phyloP scores from a whole-genome alignment of 2,329 filamentous ascomycete genomes.

The Dothideomycetes sp. region DNA sequence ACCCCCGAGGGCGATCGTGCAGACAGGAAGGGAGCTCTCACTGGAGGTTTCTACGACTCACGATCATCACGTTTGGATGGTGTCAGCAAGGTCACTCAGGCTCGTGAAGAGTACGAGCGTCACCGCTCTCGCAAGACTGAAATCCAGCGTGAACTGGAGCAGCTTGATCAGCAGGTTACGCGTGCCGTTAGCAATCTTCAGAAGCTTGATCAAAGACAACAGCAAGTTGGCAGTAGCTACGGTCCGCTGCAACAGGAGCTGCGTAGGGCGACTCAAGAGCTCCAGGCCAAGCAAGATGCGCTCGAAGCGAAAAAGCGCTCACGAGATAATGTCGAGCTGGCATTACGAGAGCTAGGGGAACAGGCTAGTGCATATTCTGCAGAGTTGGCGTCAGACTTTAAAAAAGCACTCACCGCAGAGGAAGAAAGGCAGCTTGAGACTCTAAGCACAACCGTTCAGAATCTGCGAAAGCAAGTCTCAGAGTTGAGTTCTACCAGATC shows the following conservation, averaged over 20 bases:
- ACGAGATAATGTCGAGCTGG: conserved; percentile 57
- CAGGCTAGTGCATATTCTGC: conserved; percentile 66
- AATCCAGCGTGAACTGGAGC: conserved; percentile 60
- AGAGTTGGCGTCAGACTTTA: conserved; percentile 79
- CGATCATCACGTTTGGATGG: conserved; percentile 79
- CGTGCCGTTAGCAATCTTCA: conserved; percentile 72
- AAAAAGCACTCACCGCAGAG: conserved; percentile 71
- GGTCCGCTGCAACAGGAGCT: conserved; percentile 70
- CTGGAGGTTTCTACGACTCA: conserved; percentile 85
- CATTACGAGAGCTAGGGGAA: conserved; percentile 48
- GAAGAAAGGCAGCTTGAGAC: conserved; percentile 73
- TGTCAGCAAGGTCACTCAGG: conserved; percentile 62
- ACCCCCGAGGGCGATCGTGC: conserved; percentile 91
- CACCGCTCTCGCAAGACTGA: conserved; percentile 53
- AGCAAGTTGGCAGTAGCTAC: conserved; percentile 71
- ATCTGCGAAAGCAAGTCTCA: conserved; percentile 65
- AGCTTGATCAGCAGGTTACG: conserved; percentile 81
- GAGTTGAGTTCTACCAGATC: conserved; percentile 62
- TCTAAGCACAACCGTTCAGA: conserved; percentile 57
- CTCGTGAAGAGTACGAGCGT: conserved; percentile 62
- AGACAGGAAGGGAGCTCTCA: conserved; percentile 90
- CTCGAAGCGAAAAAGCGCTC: conserved; percentile 59
- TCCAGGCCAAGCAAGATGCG: conserved; percentile 62
- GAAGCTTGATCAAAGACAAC: conserved; percentile 67
- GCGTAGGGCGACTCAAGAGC: conserved; percentile 59